Base-by-base conservation (phyloP, 805 yeast genomes). In the Blastobotrys robertii region DNA sequence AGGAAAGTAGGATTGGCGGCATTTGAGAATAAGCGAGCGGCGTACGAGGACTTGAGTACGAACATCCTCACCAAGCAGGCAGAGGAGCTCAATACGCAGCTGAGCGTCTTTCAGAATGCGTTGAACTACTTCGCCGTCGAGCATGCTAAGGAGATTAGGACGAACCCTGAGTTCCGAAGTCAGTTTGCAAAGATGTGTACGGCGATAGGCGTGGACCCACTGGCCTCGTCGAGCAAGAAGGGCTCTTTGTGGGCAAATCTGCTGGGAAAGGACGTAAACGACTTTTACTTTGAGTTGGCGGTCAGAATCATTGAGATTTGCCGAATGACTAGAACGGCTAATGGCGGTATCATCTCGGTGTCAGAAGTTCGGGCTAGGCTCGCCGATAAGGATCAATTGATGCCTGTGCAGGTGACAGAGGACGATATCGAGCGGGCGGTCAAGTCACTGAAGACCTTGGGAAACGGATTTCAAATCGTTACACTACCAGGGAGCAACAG, bases 181-280 rank as follows among this genome's bases (percentile, higher is more conserved):
- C 80, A 84, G 56, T 85, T 87, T 59, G 77, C 84, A 31, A 72
- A 74, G 45, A 79, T 88, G 66, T 86, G 95, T 54, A 66, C 73
- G 3, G 74, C 79, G 51, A 79, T 87, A 25, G 96, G 96, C 1
- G 79, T 87, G 13, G 96, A 88, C 58, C 92, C 95, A 0, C 59
- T 88, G 22, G 67, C 68, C 2, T 53, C 59, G n/a, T 55, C 60
- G 9, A 48, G 59, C 13, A 46, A 51, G 34, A 51, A 54, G n/a
- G 59, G 58, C 11, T 59, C 66, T 7, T 46, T 63, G 16, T 65
- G 65, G 57, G 56, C 71, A 10, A 59, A 54, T 39, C 50, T 55
- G 11, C 55, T 56, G 29, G 62, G 65, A 14, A 56, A 54, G 11
- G 66, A 62, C 32, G 56, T 58, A 8, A 67, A 66, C 5, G 87